Conservation (phyloP, 345 rosid species). For the Moricandia arvensis region DNA sequence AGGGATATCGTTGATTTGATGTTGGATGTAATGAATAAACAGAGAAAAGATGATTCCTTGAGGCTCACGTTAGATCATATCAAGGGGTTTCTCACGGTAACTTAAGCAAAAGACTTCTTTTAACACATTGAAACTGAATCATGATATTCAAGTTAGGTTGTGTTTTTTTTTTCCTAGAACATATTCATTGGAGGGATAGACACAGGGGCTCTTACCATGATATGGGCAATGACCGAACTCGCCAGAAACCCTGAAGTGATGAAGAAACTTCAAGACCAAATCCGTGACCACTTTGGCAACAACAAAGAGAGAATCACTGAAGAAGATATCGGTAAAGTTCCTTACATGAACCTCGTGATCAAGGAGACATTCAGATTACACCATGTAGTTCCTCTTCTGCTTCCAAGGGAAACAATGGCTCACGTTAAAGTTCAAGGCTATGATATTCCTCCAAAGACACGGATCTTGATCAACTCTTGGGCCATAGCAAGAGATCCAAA, state of each 20-base stretch:
- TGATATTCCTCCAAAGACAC: constrained; percentile 41
- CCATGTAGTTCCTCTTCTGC: constrained; percentile 46
- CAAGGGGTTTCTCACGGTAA: not conserved
- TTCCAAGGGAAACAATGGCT: constrained; percentile 46
- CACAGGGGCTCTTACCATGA: constrained; percentile 37
- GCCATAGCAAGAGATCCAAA: constrained; percentile 48
- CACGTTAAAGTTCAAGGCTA: constrained; percentile 43
- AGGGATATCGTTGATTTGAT: no score
- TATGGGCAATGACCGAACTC: constrained; percentile 51
- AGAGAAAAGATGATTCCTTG: not conserved
- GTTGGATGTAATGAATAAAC: not conserved
- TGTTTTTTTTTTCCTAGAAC: constrained; percentile 22
- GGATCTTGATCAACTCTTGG: constrained; percentile 44
- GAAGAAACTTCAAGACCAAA: constrained; percentile 43
- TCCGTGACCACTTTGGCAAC: constrained; percentile 31
- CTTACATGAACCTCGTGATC: constrained; percentile 42
- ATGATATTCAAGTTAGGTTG: no score
- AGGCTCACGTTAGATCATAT: not conserved
- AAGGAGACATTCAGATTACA: constrained; percentile 62
- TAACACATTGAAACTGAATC: no score
- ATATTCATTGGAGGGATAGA: constrained; percentile 48
- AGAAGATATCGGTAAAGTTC: constrained; percentile 37
- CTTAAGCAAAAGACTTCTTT: no score
- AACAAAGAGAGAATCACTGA: constrained; percentile 30
- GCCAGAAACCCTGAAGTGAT: constrained; percentile 34